These are phyloP conservation scores for Paxillus ammoniavirescens DNA, from an alignment of 768 basidiomycete genomes.

Conservation along the genomic window DNA sequence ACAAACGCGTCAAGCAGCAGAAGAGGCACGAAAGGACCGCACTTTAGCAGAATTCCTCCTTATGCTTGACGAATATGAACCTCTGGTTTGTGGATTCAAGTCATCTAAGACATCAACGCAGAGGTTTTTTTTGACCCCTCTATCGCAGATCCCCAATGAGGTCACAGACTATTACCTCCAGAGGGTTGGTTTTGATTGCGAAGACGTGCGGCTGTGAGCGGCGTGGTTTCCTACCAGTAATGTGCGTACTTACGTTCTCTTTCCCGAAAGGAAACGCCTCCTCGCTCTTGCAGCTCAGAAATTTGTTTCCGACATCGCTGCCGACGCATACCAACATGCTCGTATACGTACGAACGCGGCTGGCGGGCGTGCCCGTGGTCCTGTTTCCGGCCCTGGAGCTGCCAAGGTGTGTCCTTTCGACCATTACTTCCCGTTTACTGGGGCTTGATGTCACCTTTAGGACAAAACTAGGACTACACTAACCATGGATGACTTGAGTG, in stretches of 20 bases:
- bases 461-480: slow-evolving; percentile 91
- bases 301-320: slow-evolving; percentile 94
- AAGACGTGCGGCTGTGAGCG: slow-evolving; percentile 86
- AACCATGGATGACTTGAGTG: slow-evolving; percentile 95
- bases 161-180: slow-evolving; percentile 98
- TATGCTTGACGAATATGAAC: slow-evolving; percentile 96
- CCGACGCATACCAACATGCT: slow-evolving; percentile 97
- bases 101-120: neutral
- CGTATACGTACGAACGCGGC: slow-evolving; percentile 89
- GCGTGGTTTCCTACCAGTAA: slow-evolving; percentile 1
- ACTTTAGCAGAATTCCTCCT: slow-evolving; percentile 92
- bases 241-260: slow-evolving; percentile 1
- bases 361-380: slow-evolving; percentile 64
- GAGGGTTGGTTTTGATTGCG: slow-evolving; percentile 92
- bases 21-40: slow-evolving; percentile 84
- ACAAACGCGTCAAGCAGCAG: slow-evolving; percentile 67
- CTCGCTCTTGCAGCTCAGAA: slow-evolving; percentile 96
- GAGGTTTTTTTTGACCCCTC: neutral
- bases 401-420: slow-evolving; percentile 51
- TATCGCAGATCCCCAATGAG: slow-evolving; percentile 86
- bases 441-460: slow-evolving; percentile 34
- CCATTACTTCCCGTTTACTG: slow-evolving; percentile 1
- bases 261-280: slow-evolving; percentile 73
- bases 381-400: slow-evolving; percentile 54
- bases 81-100: slow-evolving; percentile 57